These are phyloP conservation scores for Aphanomyces astaci DNA, from an alignment of 352 stramenopile genomes.

Conservation along the genomic window DNA sequence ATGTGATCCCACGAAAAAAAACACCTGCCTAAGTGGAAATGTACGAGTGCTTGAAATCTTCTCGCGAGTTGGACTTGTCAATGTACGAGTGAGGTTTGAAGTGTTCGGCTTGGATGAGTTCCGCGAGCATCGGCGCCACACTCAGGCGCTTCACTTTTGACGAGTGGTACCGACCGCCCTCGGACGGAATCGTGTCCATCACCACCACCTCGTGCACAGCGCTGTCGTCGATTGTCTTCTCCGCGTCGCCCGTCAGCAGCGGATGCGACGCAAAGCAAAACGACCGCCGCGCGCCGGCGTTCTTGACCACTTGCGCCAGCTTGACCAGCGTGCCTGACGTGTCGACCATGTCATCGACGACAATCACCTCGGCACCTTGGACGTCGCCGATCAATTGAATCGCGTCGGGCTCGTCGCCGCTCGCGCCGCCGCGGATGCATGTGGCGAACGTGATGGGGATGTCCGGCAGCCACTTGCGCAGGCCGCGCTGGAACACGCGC, in stretches of 20 bases:
- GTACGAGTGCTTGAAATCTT: slow-evolving; percentile 83
- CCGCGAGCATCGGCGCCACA: slow-evolving; percentile 80
- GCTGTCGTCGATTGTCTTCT: slow-evolving; percentile 78
- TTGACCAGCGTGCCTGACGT: slow-evolving; percentile 75
- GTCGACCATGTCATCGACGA: slow-evolving; percentile 90
- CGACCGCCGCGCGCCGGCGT: slow-evolving; percentile 78
- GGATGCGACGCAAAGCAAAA: slow-evolving; percentile 88
- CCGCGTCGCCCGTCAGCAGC: slow-evolving; percentile 79
- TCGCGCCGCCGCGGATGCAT: slow-evolving; percentile 64
- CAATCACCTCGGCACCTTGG: slow-evolving; percentile 81
- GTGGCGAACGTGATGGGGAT: slow-evolving; percentile 70
- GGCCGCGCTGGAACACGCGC: slow-evolving; percentile 73
- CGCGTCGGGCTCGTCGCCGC: slow-evolving; percentile 34
- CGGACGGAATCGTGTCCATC: slow-evolving; percentile 83
- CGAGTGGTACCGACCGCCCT: slow-evolving; percentile 48
- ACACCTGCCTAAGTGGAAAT: slow-evolving; percentile 50
- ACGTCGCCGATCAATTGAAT: slow-evolving; percentile 86
- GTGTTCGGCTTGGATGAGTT: slow-evolving; percentile 87
- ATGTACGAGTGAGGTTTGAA: slow-evolving; percentile 88
- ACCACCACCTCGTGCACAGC: slow-evolving; percentile 81
- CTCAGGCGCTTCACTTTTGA: slow-evolving; percentile 85
- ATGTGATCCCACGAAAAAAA: no score
- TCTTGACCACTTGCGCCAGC: slow-evolving; percentile 70
- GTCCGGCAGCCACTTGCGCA: slow-evolving; percentile 84
- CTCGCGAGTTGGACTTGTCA: slow-evolving; percentile 69